Evolutionary conservation across 1,139 yeast genomes (phyloP), one percentile per base, ranked within the genome.

Genomic region (Yamadazyma jaroonii): DNA sequence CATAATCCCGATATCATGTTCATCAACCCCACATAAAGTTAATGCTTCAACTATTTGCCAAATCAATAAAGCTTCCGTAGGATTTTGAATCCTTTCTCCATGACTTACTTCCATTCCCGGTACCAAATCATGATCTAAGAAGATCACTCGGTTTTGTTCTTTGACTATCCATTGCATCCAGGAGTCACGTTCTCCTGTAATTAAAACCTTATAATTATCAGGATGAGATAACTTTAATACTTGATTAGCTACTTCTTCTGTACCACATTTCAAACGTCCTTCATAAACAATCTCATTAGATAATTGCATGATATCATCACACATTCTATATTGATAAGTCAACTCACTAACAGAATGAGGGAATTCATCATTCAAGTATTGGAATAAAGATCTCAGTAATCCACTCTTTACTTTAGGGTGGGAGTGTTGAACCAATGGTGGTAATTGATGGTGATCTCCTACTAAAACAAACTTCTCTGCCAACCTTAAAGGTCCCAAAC

Each of bases 361-460:
- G 48, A 82, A 82, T 1, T 62, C 63, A 15, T 84, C 88, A 45
- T 90, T 81, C 35, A 92, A 67, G 2, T 74, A 64, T 52, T 79
- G 81, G 62, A 92, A 92, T 38, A 94, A 62, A 1, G 97, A 88
- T 34, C 71, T 72, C 25, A 85, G 86, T n/a, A 92, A 62, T 0
- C 96, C 97, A 25, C 53, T 28, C 61, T 73, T 50, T 35, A 66
- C 77, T 30, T 70, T 70, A 0, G 84, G 77, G 34, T 73, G 72
- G 0, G 77, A 76, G 49, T 80, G 81, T 27, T 72, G 73, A 1
- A 90, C 88, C 39, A 90, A 62, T 1, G 97, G 97, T 2, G 96
- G 95, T 24, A 94, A 65, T 56, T 94, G 99, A 47, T 77, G 78
- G 56, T 92, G 97, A 55, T 94, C 99, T 5, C 99, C 99, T 9